Evolutionary conservation across 306 rosid species (phyloP).

Genomic region (Comarum palustre): DNA sequence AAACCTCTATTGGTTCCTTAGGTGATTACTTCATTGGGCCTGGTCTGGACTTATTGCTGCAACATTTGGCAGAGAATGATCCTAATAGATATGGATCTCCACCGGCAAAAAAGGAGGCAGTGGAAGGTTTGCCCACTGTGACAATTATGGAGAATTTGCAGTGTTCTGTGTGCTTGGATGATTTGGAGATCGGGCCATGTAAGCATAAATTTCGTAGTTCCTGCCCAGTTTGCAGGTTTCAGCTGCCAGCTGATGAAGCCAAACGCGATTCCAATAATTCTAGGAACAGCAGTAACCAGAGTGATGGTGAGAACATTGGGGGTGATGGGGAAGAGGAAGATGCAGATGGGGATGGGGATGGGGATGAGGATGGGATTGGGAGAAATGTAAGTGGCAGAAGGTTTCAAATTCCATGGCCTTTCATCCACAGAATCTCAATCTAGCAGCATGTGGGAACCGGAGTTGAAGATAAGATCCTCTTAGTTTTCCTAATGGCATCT

Average conservation of each 20-base stretch:
- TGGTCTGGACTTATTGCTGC: conserved; percentile 67
- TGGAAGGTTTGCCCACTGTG: conserved; percentile 62
- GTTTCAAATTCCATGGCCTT: conserved; percentile 79
- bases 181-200: conserved; percentile 68
- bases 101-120: conserved; percentile 67
- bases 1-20: conserved; percentile 47
- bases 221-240: conserved; percentile 79
- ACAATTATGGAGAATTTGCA: conserved; percentile 45
- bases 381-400: conserved; percentile 52
- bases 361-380: conserved; percentile 38
- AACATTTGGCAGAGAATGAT: conserved; percentile 81
- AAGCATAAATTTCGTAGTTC: conserved; percentile 81
- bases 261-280: conserved; percentile 45
- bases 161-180: conserved; percentile 80
- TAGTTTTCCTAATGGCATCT: not conserved
- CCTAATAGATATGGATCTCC: conserved; percentile 75
- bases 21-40: conserved; percentile 75
- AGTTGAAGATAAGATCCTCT: not conserved
- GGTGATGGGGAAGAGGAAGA: conserved; percentile 26
- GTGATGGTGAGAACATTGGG: conserved; percentile 29
- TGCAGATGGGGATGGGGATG: conserved; percentile 38
- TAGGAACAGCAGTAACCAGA: conserved; percentile 32
- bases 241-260: conserved; percentile 54
- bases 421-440: conserved; percentile 42
- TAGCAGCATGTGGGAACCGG: conserved; percentile 20